Conservation (phyloP, 768 basidiomycete species). For the Tricholoma sp. region DNA sequence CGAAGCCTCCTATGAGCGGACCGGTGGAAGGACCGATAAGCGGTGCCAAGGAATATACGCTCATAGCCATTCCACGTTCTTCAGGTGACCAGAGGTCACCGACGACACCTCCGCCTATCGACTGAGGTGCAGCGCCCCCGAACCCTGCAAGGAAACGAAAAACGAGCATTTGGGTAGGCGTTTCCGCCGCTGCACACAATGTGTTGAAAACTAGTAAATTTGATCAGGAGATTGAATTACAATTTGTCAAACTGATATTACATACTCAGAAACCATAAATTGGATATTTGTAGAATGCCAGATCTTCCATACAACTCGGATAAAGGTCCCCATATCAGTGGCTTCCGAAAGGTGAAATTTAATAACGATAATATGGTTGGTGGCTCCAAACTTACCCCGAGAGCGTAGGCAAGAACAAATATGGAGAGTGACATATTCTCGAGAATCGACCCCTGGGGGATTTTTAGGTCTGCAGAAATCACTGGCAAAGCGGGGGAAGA, state of each 20-base stretch:
- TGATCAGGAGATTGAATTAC: neutral
- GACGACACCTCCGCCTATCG: conserved; percentile 53
- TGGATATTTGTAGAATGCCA: conserved; percentile 49
- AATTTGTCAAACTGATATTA: too few species aligned
- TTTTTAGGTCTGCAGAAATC: conserved; percentile 23
- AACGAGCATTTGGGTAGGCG: conserved; percentile 45
- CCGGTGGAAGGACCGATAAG: conserved; percentile 41
- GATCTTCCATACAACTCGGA: conserved; percentile 37
- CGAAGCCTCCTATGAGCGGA: conserved; percentile 33
- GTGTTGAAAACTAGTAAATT: conserved; percentile 38
- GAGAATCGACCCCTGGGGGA: conserved; percentile 27
- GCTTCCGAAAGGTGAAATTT: conserved; percentile 14
- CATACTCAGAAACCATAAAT: conserved; percentile 55
- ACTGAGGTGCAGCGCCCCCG: conserved; percentile 60
- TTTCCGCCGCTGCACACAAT: conserved; percentile 45
- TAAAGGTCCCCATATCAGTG: conserved; percentile 33
- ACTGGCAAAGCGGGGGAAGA: conserved; percentile 23
- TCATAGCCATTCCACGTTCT: conserved; percentile 47
- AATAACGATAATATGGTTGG: neutral
- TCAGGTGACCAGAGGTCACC: conserved; percentile 49
- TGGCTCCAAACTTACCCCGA: conserved; percentile 21
- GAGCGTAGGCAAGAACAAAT: conserved; percentile 37
- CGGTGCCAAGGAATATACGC: conserved; percentile 50
- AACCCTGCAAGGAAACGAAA: conserved; percentile 63
- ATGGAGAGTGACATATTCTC: conserved; percentile 38